Percentiles rank a stretch among this genome's conserved stretches.
Evolutionary conservation across 192 early-diverging fungal species (phyloP).

Genomic region (Podila minutissima): DNA sequence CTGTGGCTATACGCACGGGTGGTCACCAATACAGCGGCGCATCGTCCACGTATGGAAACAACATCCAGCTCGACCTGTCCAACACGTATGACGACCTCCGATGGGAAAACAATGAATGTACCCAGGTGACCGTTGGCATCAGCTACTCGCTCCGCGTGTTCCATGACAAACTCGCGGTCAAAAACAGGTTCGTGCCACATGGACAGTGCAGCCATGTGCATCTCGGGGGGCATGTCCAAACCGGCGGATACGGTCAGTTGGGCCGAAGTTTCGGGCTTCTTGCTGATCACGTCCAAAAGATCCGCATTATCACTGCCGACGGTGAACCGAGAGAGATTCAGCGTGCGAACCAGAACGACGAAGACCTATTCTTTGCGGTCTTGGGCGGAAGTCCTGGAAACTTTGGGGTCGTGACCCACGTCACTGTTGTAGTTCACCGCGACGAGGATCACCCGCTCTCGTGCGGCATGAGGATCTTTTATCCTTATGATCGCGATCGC

Average conservation of each 20-base stretch:
- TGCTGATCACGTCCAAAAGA: constrained; percentile 47
- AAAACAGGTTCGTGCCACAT: constrained; percentile 28
- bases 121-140: constrained; percentile 32
- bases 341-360: neutral
- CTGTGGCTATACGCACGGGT: constrained; percentile 29
- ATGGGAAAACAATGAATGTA: constrained; percentile 32
- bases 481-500: neutral
- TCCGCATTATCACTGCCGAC: constrained; percentile 51
- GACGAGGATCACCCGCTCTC: constrained; percentile 41
- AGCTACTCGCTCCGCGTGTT: constrained; percentile 26
- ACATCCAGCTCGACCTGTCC: constrained; percentile 29
- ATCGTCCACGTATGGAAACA: constrained; percentile 21
- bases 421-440: constrained; percentile 14
- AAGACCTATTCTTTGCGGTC: constrained; percentile 40
- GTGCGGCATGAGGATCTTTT: constrained; percentile 17
- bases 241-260: constrained; percentile 46
- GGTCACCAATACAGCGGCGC: constrained; percentile 33
- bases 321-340: constrained; percentile 10
- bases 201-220: constrained; percentile 39
- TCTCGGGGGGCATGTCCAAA: constrained; percentile 48
- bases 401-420: constrained; percentile 14
- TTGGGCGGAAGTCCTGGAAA: no score
- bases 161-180: constrained; percentile 25
- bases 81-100: constrained; percentile 25
- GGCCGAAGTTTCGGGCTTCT: constrained; percentile 45